Percentiles rank a stretch among this genome's conserved stretches.
These are phyloP conservation scores for Penicillium sp. DNA, from an alignment of 2,329 filamentous ascomycete genomes.

Conservation along the genomic window DNA sequence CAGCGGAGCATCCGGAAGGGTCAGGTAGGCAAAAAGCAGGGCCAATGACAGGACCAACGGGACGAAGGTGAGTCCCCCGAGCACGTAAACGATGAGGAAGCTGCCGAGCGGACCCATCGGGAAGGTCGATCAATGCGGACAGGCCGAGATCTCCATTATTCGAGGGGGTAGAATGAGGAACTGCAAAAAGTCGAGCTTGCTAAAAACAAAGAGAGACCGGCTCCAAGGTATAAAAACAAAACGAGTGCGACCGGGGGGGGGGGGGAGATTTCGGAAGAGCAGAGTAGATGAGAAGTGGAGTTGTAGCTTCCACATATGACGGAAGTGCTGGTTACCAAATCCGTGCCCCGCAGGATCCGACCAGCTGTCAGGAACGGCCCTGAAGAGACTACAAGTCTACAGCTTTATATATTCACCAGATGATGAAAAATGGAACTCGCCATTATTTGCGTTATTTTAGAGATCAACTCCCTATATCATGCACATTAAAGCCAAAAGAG, in stretches of 20 bases:
- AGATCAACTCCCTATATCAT: background rate
- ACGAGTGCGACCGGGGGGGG: slow-evolving; percentile 5
- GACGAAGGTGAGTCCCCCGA: slow-evolving; percentile 86
- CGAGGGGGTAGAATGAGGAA: slow-evolving; percentile 8
- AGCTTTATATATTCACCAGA: background rate
- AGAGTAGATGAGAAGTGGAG: slow-evolving; percentile 19
- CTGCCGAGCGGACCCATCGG: slow-evolving; percentile 48
- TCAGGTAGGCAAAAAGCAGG: slow-evolving; percentile 67
- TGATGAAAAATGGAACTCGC: background rate
- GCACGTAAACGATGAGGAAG: slow-evolving; percentile 74
- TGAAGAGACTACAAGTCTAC: background rate
- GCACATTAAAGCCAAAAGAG: background rate
- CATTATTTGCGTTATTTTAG: background rate
- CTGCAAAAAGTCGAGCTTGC: slow-evolving; percentile 1
- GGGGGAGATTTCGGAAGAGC: slow-evolving; percentile 3
- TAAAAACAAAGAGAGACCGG: slow-evolving; percentile 15
- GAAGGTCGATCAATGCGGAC: slow-evolving; percentile 32
- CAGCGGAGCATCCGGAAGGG: slow-evolving; percentile 53
- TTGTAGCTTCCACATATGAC: slow-evolving; percentile 21
- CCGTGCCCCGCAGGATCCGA: slow-evolving; percentile 23
- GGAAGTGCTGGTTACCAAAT: slow-evolving; percentile 3
- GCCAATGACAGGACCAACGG: slow-evolving; percentile 66
- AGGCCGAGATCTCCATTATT: slow-evolving; percentile 36
- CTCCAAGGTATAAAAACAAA: slow-evolving; percentile 7
- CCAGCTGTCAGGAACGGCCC: slow-evolving; percentile 22